Evolutionary conservation across 1,284 basidiomycete species (phyloP).

Genomic region (Ustilago esculenta): DNA sequence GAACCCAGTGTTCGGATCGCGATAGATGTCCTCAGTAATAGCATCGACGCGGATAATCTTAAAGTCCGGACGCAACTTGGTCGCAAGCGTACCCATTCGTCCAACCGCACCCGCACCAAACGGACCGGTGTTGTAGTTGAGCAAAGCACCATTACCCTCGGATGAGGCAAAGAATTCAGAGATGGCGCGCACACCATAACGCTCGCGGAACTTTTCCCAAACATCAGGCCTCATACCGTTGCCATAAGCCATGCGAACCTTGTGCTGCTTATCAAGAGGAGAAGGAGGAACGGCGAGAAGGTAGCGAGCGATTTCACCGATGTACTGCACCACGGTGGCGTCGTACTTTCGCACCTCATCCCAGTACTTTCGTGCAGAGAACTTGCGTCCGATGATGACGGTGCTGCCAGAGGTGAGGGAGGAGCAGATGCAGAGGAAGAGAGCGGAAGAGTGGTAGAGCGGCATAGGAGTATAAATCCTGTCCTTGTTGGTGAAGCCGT

Average conservation of each 20-base stretch:
- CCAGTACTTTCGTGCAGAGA: conserved; percentile 66
- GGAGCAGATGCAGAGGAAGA: conserved; percentile 63
- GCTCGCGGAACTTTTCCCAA: conserved; percentile 66
- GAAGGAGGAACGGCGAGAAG: conserved; percentile 64
- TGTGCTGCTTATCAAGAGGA: conserved; percentile 65
- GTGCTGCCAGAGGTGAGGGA: conserved; percentile 56
- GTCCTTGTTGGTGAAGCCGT: conserved; percentile 50
- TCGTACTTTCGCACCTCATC: conserved; percentile 62
- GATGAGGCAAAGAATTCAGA: conserved; percentile 66
- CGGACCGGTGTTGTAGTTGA: conserved; percentile 65
- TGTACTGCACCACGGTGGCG: conserved; percentile 67
- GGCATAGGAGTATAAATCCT: conserved; percentile 68
- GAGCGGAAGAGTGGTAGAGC: conserved; percentile 62
- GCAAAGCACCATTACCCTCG: conserved; percentile 64
- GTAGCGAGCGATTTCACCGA: conserved; percentile 67
- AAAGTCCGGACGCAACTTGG: conserved; percentile 54
- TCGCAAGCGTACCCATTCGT: conserved; percentile 52
- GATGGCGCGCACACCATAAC: conserved; percentile 62
- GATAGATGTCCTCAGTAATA: conserved; percentile 66
- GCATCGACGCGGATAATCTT: conserved; percentile 65
- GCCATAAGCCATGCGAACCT: conserved; percentile 67
- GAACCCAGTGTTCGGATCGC: conserved; percentile 59
- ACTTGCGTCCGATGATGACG: conserved; percentile 68
- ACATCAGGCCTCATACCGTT: conserved; percentile 68
- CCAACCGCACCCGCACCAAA: conserved; percentile 67